phyloP scores from a whole-genome alignment of 495 filamentous ascomycete genomes.

The Hypoxylon lenormandii region DNA sequence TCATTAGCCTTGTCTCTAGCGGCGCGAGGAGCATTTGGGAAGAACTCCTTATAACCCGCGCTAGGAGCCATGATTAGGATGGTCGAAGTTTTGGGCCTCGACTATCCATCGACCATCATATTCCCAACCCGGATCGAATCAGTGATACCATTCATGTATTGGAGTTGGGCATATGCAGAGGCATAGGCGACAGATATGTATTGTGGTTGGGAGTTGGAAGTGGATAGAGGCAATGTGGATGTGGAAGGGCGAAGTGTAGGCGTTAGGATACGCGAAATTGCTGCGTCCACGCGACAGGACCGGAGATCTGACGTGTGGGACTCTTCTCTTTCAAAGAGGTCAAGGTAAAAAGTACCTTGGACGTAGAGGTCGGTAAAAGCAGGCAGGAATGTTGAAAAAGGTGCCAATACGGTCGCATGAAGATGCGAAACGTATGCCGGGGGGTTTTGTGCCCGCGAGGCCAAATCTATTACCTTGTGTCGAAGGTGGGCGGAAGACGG shows the following conservation, averaged over 20 bases:
- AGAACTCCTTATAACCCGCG: slow-evolving; percentile 89
- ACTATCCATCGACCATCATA: slow-evolving; percentile 68
- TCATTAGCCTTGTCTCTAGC: slow-evolving; percentile 68
- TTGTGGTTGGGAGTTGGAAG: slow-evolving; percentile 14
- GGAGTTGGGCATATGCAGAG: not conserved
- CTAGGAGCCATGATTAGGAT: slow-evolving; percentile 77
- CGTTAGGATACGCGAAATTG: slow-evolving; percentile 50
- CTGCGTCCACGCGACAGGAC: slow-evolving; percentile 56
- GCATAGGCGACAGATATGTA: slow-evolving; percentile 31
- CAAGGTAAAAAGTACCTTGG: slow-evolving; percentile 13
- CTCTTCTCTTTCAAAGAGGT: slow-evolving; percentile 45
- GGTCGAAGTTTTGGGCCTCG: slow-evolving; percentile 57
- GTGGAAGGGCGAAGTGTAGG: slow-evolving; percentile 10
- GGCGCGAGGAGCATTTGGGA: slow-evolving; percentile 80
- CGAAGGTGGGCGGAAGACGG: slow-evolving; percentile 43
- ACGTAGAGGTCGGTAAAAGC: slow-evolving; percentile 14
- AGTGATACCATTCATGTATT: slow-evolving; percentile 59
- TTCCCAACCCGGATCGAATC: slow-evolving; percentile 56
- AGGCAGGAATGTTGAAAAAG: slow-evolving; percentile 17
- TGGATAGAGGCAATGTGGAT: not conserved
- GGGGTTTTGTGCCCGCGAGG: slow-evolving; percentile 21
- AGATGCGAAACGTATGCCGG: slow-evolving; percentile 17
- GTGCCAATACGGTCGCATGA: slow-evolving; percentile 38
- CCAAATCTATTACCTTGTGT: slow-evolving; percentile 36
- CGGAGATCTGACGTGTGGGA: slow-evolving; percentile 54